Conservation (phyloP, 768 basidiomycete species). For the Trichaptum fuscoviolaceum region DNA sequence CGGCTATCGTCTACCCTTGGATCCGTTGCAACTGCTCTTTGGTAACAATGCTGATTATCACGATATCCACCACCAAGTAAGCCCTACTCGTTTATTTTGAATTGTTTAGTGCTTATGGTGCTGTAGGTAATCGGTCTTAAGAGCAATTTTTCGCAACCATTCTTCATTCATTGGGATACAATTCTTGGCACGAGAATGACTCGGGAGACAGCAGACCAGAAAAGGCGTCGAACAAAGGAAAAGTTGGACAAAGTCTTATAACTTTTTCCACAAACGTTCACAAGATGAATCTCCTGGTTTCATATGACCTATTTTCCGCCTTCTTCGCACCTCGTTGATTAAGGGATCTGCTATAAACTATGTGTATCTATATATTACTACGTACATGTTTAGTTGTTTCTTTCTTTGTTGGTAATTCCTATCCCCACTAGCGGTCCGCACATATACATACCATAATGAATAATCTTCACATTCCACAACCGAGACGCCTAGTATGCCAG, state of each 20-base stretch:
- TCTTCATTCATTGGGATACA: conserved; percentile 92
- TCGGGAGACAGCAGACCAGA: conserved; percentile 29
- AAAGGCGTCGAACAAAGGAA: conserved; percentile 9
- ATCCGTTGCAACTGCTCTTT: conserved; percentile 83
- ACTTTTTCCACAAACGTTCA: not conserved
- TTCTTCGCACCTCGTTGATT: not conserved
- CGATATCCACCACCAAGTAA: conserved; percentile 94
- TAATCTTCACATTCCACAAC: not conserved
- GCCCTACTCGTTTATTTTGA: conserved; percentile 13
- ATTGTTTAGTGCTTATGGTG: not conserved
- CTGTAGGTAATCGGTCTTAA: conserved; percentile 70
- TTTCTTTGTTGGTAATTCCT: not conserved
- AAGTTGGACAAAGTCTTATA: conserved; percentile 5
- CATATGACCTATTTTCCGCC: not conserved
- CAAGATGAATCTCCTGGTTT: not conserved
- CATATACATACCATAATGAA: not conserved
- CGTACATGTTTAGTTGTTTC: conserved; percentile 1
- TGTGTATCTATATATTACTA: conserved; percentile 1
- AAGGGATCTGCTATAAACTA: not conserved
- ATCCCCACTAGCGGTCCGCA: not conserved
- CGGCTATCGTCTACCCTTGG: conserved; percentile 85
- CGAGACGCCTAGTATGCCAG: not conserved
- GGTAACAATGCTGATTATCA: conserved; percentile 95
- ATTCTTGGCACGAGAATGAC: conserved; percentile 84
- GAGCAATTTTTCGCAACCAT: conserved; percentile 93